Percentiles rank a stretch among this genome's conserved stretches.
phyloP scores from a whole-genome alignment of 345 rosid genomes.

The Euclidium syriacum region DNA sequence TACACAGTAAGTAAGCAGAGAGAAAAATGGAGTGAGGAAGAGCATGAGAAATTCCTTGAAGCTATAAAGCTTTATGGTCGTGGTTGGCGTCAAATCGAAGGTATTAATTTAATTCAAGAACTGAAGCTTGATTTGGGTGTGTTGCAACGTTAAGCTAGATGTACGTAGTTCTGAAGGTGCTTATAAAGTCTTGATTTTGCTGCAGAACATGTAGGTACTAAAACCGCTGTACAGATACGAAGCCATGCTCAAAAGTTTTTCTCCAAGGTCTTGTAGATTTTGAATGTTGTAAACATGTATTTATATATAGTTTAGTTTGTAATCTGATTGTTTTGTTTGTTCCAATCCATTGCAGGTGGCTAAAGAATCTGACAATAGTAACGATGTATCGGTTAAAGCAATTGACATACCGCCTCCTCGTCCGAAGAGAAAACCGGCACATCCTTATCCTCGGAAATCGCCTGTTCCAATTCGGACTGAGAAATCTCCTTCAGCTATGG shows the following conservation, averaged over 20 bases:
- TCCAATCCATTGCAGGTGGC: constrained; percentile 46
- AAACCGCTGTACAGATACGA: constrained; percentile 89
- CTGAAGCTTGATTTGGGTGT: not conserved
- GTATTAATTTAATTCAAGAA: constrained; percentile 32
- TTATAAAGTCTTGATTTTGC: constrained; percentile 8
- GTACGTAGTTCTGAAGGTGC: not conserved
- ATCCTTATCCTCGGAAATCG: constrained; percentile 85
- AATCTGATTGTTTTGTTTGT: not conserved
- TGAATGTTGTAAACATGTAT: not conserved
- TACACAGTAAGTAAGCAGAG: constrained; percentile 78
- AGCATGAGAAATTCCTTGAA: constrained; percentile 80
- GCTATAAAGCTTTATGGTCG: constrained; percentile 84
- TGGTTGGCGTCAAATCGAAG: constrained; percentile 82
- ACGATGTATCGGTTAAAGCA: constrained; percentile 32
- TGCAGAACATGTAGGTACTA: constrained; percentile 84
- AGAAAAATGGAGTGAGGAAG: constrained; percentile 87
- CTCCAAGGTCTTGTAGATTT: constrained; percentile 54
- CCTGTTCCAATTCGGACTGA: constrained; percentile 25
- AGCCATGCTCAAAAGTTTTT: constrained; percentile 98
- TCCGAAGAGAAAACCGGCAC: constrained; percentile 75
- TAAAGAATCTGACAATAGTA: constrained; percentile 37
- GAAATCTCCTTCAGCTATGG: constrained; percentile 37
- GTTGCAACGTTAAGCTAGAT: not conserved
- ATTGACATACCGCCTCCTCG: constrained; percentile 89
- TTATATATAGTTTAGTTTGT: not conserved